These are phyloP conservation scores for Cryphonectria parasitica DNA, from an alignment of 2,329 filamentous ascomycete genomes.

Conservation along the genomic window DNA sequence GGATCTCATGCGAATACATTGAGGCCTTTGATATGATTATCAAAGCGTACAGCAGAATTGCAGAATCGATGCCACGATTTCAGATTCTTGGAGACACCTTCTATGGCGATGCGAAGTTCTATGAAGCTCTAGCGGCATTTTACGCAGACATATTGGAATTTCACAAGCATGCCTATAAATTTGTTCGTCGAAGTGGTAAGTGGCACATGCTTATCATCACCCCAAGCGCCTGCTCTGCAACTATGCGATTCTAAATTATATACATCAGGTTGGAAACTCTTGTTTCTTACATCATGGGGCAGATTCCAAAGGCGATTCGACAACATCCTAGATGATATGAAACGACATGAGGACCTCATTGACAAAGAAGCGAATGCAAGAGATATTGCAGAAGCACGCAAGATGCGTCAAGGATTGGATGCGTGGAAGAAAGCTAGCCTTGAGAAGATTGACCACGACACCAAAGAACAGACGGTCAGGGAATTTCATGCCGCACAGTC, in stretches of 20 bases:
- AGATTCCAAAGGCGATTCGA: conserved; percentile 43
- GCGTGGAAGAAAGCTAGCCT: conserved; percentile 35
- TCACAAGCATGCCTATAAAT: conserved; percentile 51
- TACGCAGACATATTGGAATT: conserved; percentile 55
- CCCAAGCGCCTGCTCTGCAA: background rate
- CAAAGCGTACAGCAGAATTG: conserved; percentile 45
- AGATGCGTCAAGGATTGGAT: conserved; percentile 33
- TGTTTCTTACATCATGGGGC: conserved; percentile 44
- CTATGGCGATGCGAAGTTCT: conserved; percentile 39
- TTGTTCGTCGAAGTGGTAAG: conserved; percentile 43
- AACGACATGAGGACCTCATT: conserved; percentile 37
- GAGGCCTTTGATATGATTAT: conserved; percentile 49
- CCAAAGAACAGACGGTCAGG: conserved; percentile 33
- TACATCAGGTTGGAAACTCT: conserved; percentile 41
- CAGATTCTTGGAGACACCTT: conserved; percentile 40
- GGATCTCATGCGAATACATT: conserved; percentile 39
- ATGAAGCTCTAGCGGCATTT: conserved; percentile 46
- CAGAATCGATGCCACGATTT: conserved; percentile 44
- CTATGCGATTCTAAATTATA: conserved; percentile 31
- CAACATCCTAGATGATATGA: conserved; percentile 40
- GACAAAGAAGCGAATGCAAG: conserved; percentile 41
- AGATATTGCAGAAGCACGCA: conserved; percentile 35
- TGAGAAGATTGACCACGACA: conserved; percentile 29
- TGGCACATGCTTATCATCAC: background rate
- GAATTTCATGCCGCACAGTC: conserved; percentile 35